These are phyloP conservation scores for Yarrowia sp. DNA, from an alignment of 805 yeast genomes.

Conservation along the genomic window DNA sequence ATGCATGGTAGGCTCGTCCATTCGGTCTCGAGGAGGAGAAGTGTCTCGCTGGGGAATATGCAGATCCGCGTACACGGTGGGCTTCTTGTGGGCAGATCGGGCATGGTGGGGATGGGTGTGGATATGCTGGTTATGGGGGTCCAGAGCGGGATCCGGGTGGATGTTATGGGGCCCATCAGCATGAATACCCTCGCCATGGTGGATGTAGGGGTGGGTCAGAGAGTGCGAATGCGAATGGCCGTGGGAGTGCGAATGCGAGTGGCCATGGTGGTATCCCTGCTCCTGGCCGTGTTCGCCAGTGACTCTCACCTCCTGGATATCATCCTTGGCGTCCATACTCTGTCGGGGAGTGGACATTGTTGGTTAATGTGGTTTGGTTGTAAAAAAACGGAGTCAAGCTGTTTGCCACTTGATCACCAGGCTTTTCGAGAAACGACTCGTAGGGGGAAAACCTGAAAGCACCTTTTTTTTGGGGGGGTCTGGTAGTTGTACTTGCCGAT, in stretches of 20 bases:
- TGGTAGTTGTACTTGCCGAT: constrained; percentile 8
- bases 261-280: constrained; percentile 9
- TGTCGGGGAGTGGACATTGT: constrained; percentile 12
- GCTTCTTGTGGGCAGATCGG: constrained; percentile 44
- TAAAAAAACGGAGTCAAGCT: not conserved
- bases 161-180: constrained; percentile 27
- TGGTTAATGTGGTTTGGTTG: no score
- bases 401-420: constrained; percentile 2
- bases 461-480: not conserved
- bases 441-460: constrained; percentile 33
- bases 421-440: constrained; percentile 22
- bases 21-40: constrained; percentile 36
- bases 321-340: constrained; percentile 3
- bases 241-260: not conserved
- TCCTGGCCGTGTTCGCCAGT: constrained; percentile 25
- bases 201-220: constrained; percentile 11
- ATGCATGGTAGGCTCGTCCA: constrained; percentile 39
- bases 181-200: constrained; percentile 31
- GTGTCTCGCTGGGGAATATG: constrained; percentile 42
- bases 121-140: constrained; percentile 48
- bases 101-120: constrained; percentile 48
- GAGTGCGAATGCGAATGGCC: constrained; percentile 4
- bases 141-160: constrained; percentile 48
- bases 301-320: constrained; percentile 1
- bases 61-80: constrained; percentile 42